phyloP scores from a whole-genome alignment of 495 filamentous ascomycete species.

The Trichoderma asperelloides region DNA sequence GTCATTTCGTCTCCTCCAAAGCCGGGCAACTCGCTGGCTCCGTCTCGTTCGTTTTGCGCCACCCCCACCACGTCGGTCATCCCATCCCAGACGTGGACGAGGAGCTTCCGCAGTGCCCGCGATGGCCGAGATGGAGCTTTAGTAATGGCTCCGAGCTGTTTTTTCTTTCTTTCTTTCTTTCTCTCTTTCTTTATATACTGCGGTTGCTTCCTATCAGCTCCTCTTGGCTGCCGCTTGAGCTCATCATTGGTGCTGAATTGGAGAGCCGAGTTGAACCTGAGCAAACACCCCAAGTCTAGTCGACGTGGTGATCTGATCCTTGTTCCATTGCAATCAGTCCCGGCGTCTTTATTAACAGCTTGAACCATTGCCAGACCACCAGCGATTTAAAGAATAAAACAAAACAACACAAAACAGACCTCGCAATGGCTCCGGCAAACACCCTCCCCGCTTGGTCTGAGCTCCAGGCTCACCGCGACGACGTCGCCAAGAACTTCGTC shows the following conservation, averaged over 20 bases:
- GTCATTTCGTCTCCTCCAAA: not conserved
- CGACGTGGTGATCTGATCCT: too few species aligned
- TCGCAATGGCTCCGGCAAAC: constrained; percentile 57
- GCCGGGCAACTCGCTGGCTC: not conserved
- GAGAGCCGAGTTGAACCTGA: too few species aligned
- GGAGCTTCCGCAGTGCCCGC: not conserved
- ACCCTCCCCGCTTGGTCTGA: constrained; percentile 76
- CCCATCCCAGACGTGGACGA: not conserved
- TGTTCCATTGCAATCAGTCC: not conserved
- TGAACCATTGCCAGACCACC: too few species aligned
- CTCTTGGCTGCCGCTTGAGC: not conserved
- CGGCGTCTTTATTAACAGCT: not conserved
- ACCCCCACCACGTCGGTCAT: not conserved
- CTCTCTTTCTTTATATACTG: not conserved
- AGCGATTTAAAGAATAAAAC: too few species aligned
- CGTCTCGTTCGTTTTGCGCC: not conserved
- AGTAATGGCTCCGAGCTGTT: too few species aligned
- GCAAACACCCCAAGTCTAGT: too few species aligned
- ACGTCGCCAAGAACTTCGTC: constrained; percentile 76
- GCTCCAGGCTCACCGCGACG: constrained; percentile 80
- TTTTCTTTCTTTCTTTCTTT: too few species aligned
- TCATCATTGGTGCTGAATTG: not conserved
- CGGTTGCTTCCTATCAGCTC: not conserved
- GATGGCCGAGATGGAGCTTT: not conserved
- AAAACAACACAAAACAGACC: not conserved